Conservation (phyloP, 176 grass and related monocot genomes). For the Carex cristatella region DNA sequence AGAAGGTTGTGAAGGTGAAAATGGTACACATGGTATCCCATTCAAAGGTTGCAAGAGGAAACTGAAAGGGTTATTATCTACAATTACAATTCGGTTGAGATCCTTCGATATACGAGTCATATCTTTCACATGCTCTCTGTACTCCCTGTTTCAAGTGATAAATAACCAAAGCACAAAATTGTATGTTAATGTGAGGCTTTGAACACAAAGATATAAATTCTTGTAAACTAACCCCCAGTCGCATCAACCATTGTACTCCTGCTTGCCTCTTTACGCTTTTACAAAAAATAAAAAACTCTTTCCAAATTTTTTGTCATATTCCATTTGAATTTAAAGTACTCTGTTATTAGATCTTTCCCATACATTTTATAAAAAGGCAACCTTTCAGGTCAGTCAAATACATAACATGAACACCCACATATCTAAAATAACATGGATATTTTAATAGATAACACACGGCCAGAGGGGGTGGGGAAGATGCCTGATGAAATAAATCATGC, state of each 20-base stretch:
- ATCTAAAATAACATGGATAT: not conserved
- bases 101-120: conserved; percentile 81
- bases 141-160: conserved; percentile 45
- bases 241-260: not conserved
- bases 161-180: not conserved
- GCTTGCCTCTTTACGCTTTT: not conserved
- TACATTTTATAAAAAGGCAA: not conserved
- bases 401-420: not conserved
- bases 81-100: conserved; percentile 60
- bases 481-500: not conserved
- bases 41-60: conserved; percentile 88
- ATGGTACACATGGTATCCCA: conserved; percentile 86
- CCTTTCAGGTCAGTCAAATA: not conserved
- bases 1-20: conserved; percentile 64
- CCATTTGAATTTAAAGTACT: not conserved
- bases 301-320: not conserved
- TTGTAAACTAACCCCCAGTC: not conserved
- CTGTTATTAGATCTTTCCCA: not conserved
- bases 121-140: conserved; percentile 88
- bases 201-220: not conserved
- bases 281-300: too few relatives aligned
- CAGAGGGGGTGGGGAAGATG: not conserved
- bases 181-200: not conserved
- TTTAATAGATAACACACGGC: not conserved
- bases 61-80: conserved; percentile 96